Conservation (phyloP, 257 asterid genomes). For the Primulina tabacum region DNA sequence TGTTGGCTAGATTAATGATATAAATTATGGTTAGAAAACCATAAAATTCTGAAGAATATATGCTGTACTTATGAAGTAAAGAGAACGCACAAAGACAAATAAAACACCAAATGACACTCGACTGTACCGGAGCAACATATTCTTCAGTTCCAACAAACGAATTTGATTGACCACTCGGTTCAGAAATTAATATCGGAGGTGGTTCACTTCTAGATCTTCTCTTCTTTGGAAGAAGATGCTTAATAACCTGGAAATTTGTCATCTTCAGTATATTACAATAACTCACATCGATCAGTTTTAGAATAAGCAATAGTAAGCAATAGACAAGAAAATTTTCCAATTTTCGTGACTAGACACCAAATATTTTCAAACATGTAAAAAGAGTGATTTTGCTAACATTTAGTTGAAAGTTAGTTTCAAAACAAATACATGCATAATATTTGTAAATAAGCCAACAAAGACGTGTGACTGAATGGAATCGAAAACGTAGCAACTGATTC, state of each 20-base stretch:
- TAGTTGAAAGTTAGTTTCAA: no score
- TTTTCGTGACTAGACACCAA: neutral
- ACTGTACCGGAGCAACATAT: constrained; percentile 90
- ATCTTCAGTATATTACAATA: constrained; percentile 5
- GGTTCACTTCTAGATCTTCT: constrained; percentile 70
- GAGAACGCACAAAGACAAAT: constrained; percentile 3
- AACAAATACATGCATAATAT: no score
- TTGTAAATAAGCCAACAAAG: neutral
- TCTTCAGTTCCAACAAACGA: constrained; percentile 99
- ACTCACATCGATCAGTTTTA: neutral
- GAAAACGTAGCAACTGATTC: no score
- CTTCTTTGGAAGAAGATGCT: constrained; percentile 55
- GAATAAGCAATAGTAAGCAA: neutral
- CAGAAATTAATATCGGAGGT: constrained; percentile 82
- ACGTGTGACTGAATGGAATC: neutral
- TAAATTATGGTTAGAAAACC: no score
- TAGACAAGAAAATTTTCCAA: neutral
- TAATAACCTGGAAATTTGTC: constrained; percentile 55
- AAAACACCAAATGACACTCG: constrained; percentile 8
- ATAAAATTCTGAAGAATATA: no score
- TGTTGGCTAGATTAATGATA: no score
- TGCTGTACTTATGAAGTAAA: neutral
- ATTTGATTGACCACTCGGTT: constrained; percentile 83
- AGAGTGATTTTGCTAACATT: no score
- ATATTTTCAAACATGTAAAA: no score